These are phyloP conservation scores for Yarrowia sp. DNA, from an alignment of 805 yeast species.

Conservation along the genomic window DNA sequence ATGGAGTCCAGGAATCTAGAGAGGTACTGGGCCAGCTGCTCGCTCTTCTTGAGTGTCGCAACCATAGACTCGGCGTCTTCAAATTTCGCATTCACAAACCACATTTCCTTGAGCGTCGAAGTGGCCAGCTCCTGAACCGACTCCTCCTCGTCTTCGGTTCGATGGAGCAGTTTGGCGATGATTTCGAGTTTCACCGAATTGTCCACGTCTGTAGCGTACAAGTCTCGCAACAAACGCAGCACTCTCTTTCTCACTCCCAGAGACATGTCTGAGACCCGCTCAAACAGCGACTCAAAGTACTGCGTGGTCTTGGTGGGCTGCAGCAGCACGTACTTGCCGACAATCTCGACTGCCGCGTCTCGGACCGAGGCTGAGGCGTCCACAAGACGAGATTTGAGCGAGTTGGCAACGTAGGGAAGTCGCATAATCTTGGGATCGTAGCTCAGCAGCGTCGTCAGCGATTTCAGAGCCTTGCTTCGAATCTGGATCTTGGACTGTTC, in stretches of 20 bases:
- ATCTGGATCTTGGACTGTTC: slow-evolving; percentile 60
- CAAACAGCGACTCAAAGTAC: slow-evolving; percentile 59
- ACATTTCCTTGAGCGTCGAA: slow-evolving; percentile 50
- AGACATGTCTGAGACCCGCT: slow-evolving; percentile 63
- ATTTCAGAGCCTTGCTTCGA: slow-evolving; percentile 69
- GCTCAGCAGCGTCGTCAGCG: slow-evolving; percentile 62
- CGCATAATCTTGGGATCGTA: slow-evolving; percentile 61
- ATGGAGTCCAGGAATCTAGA: slow-evolving; percentile 20
- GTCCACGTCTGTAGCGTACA: slow-evolving; percentile 39
- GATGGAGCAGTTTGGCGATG: slow-evolving; percentile 59
- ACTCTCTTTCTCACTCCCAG: slow-evolving; percentile 69
- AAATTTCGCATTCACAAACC: slow-evolving; percentile 48
- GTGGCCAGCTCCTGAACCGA: slow-evolving; percentile 55
- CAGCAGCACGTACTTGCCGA: slow-evolving; percentile 57
- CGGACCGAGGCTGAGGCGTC: slow-evolving; percentile 76
- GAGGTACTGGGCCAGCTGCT: slow-evolving; percentile 23
- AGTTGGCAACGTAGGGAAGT: slow-evolving; percentile 58
- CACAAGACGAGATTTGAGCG: slow-evolving; percentile 59
- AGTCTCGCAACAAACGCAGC: slow-evolving; percentile 52
- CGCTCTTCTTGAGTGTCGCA: slow-evolving; percentile 14
- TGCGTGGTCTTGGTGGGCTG: slow-evolving; percentile 57
- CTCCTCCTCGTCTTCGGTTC: slow-evolving; percentile 76
- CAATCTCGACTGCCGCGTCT: slow-evolving; percentile 75
- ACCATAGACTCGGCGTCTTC: slow-evolving; percentile 18
- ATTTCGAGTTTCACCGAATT: slow-evolving; percentile 52